phyloP scores from a whole-genome alignment of 257 asterid genomes.

The Striga asiatica region DNA sequence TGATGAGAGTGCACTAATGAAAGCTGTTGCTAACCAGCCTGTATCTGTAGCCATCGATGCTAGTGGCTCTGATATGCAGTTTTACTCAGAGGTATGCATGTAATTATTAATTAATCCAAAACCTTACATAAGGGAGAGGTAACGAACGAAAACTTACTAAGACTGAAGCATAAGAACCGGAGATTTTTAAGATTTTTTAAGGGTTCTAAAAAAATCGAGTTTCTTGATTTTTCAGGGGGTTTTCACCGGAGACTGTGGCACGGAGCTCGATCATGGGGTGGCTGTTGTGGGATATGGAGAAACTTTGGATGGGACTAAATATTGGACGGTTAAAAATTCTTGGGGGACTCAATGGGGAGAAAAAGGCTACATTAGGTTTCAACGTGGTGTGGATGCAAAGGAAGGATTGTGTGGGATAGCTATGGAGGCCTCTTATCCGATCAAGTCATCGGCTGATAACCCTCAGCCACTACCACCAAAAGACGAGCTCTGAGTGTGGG shows the following conservation, averaged over 20 bases:
- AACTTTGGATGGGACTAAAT: conserved; percentile 46
- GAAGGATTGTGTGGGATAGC: conserved; percentile 62
- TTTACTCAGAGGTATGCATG: conserved; percentile 60
- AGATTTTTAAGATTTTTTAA: not conserved
- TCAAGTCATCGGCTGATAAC: conserved; percentile 37
- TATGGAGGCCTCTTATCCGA: conserved; percentile 56
- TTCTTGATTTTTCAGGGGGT: conserved; percentile 35
- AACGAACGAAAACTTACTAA: not conserved
- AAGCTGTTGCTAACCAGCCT: conserved; percentile 82
- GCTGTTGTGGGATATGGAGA: conserved; percentile 56
- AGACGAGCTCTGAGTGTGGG: conserved; percentile 44
- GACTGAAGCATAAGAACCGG: not conserved
- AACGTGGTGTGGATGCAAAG: conserved; percentile 29
- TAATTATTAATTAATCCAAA: not conserved
- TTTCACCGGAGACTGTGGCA: conserved; percentile 43
- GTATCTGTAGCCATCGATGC: conserved; percentile 85
- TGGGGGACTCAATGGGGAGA: conserved; percentile 69
- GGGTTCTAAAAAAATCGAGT: too few relatives aligned
- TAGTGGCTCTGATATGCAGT: conserved; percentile 53
- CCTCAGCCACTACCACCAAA: conserved; percentile 29
- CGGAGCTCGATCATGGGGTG: conserved; percentile 63
- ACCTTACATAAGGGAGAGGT: not conserved
- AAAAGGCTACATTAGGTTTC: conserved; percentile 45
- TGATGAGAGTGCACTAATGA: conserved; percentile 65
- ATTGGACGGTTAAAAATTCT: conserved; percentile 64